phyloP scores from a whole-genome alignment of 2,329 filamentous ascomycete genomes.

The Diaporthe australafricana region DNA sequence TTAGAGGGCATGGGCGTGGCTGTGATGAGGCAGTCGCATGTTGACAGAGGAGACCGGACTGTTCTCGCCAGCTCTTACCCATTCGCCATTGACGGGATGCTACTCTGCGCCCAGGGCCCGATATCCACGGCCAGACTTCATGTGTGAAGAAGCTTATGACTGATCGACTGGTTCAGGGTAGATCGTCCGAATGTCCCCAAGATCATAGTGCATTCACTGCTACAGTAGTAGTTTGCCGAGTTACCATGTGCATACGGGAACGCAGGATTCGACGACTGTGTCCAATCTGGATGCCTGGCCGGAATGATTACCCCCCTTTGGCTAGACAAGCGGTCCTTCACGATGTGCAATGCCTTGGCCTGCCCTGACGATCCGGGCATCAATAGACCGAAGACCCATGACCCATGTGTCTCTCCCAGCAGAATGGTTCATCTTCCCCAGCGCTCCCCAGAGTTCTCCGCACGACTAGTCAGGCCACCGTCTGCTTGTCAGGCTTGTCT shows the following conservation, averaged over 20 bases:
- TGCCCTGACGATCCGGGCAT: slow-evolving; percentile 21
- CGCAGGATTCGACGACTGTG: not conserved
- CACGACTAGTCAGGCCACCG: slow-evolving; percentile 12
- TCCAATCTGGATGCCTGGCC: not conserved
- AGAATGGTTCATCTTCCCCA: not conserved
- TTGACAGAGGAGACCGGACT: not conserved
- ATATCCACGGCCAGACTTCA: too few relatives aligned
- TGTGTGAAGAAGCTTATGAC: not conserved
- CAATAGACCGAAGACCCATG: slow-evolving; percentile 28
- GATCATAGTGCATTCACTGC: not conserved
- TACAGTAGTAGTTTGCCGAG: not conserved
- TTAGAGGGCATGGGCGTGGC: not conserved
- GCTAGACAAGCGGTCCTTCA: not conserved
- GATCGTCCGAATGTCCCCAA: not conserved
- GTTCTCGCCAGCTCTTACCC: not conserved
- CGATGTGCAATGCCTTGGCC: slow-evolving; percentile 11
- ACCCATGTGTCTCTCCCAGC: slow-evolving; percentile 13
- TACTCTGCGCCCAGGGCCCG: not conserved
- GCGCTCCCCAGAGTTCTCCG: slow-evolving; percentile 25
- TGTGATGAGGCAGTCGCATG: not conserved
- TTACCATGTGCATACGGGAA: not conserved
- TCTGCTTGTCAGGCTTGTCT: slow-evolving; percentile 7
- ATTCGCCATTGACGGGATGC: not conserved
- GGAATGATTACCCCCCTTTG: not conserved
- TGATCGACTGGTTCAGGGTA: not conserved